Base-by-base conservation (phyloP, 768 basidiomycete species). In the Stropharia rugosoannulata region DNA sequence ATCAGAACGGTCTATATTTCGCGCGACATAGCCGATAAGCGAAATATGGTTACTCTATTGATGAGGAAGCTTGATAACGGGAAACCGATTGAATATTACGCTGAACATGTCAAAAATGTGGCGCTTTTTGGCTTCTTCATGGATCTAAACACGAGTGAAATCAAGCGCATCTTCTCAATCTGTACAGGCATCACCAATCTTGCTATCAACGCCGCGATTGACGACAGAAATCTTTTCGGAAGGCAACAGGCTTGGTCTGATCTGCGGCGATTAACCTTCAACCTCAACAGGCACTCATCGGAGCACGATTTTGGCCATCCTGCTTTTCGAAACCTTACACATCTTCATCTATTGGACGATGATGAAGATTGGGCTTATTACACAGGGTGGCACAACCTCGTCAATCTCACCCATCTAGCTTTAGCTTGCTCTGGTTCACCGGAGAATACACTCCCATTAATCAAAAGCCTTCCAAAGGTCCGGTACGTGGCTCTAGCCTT, bases 31-130 rank as follows among this genome's bases (percentile, higher is more conserved):
- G 12, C 36, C 7, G 55, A 51, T 22, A 25, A 56, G 18, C 38
- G 47, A 22, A 38, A 42, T 15, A 32, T 32, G 47, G 8, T 52
- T 39, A 44, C 51, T 25, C 49, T 22, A 25, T 61, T 61, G 22
- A 36, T 61, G 22, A 49, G 32, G 36, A 56, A 62, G 51, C 49
- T 54, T 41, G 45, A 11, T 39, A 55, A 53, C 43, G 49, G 60
- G 54, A 59, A 62, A 62, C 58, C 58, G 22, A 41, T 35, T 35
- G 54, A 59, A 39, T 62, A 55, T 53, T 62, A 62, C 38, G 54
- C 54, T 29, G 48, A 62, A 59, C 48, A 59, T 53, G 37, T 62
- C 53, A 62, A 62, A 39, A 62, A 62, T 55, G 50, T 62, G 44
- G 48, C 32, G 43, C 51, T 62, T 32, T 39, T 52, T 15, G 60